Evolutionary conservation across 495 filamentous ascomycete species (phyloP).

Genomic region (Durotheca rogersii): DNA sequence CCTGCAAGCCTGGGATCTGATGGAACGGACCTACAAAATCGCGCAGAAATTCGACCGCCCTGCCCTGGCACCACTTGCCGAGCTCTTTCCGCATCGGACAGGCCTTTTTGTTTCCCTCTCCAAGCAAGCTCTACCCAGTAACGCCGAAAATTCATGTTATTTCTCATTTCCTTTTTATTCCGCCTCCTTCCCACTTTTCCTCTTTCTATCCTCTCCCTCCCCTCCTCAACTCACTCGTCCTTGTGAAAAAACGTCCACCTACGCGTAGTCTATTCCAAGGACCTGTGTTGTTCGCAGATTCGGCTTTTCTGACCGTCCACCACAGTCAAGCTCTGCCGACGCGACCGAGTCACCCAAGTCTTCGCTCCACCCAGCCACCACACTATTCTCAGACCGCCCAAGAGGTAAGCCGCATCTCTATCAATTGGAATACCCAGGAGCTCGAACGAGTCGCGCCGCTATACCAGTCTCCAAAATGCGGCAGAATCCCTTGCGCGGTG

Average conservation of each 20-base stretch:
- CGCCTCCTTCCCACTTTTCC: slow-evolving; percentile 30
- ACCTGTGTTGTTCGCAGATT: slow-evolving; percentile 39
- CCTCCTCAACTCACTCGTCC: slow-evolving; percentile 37
- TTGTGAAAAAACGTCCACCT: slow-evolving; percentile 30
- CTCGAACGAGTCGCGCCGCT: neutral
- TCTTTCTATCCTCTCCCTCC: slow-evolving; percentile 18
- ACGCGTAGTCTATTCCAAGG: slow-evolving; percentile 30
- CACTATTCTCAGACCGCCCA: slow-evolving; percentile 1
- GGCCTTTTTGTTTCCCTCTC: slow-evolving; percentile 34
- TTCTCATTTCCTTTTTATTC: slow-evolving; percentile 34
- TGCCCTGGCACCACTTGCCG: slow-evolving; percentile 22
- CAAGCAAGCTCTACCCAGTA: too few species aligned
- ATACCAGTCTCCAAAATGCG: neutral
- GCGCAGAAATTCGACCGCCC: slow-evolving; percentile 31
- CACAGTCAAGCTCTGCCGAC: slow-evolving; percentile 28
- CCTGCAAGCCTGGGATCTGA: slow-evolving; percentile 20
- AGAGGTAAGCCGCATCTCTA: slow-evolving; percentile 26
- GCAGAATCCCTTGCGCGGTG: neutral
- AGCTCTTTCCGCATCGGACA: slow-evolving; percentile 27
- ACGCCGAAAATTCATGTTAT: slow-evolving; percentile 33
- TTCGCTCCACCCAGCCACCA: slow-evolving; percentile 19
- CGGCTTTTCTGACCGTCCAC: slow-evolving; percentile 28
- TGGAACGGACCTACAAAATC: slow-evolving; percentile 36
- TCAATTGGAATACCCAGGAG: slow-evolving; percentile 19
- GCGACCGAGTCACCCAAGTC: slow-evolving; percentile 11